phyloP scores from a whole-genome alignment of 306 rosid species.

The Inga laurina region DNA sequence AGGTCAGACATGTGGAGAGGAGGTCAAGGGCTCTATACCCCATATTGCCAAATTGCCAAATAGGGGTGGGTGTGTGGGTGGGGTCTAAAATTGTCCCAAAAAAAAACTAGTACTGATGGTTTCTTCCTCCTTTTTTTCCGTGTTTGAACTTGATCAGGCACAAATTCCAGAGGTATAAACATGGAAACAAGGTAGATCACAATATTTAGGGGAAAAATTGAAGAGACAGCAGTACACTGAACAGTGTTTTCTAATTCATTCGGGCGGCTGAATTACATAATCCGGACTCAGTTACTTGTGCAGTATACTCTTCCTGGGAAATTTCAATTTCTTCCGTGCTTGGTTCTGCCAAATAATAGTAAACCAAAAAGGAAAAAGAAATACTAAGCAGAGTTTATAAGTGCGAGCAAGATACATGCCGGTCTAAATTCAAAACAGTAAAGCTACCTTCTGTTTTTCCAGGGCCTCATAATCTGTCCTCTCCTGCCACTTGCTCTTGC shows the following conservation, averaged over 20 bases:
- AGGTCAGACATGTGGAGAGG: too few relatives aligned
- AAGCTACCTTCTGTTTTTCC: slow-evolving; percentile 75
- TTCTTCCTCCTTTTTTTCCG: not conserved
- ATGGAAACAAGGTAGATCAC: not conserved
- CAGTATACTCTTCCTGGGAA: slow-evolving; percentile 73
- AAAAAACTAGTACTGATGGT: not conserved
- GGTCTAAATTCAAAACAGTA: not conserved
- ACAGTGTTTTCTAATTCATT: not conserved
- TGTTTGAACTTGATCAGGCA: not conserved
- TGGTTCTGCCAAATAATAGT: slow-evolving; percentile 51
- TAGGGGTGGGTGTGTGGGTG: too few relatives aligned
- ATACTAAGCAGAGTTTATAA: not conserved
- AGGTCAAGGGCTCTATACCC: too few relatives aligned
- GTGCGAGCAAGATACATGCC: not conserved
- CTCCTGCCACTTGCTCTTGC: slow-evolving; percentile 97
- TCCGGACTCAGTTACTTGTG: slow-evolving; percentile 61
- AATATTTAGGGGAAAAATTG: not conserved
- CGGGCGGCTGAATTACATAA: slow-evolving; percentile 16
- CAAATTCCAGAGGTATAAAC: not conserved
- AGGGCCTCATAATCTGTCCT: slow-evolving; percentile 78
- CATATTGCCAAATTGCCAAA: too few relatives aligned
- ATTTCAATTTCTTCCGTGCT: slow-evolving; percentile 67
- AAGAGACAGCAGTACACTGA: not conserved
- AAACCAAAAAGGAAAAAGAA: not conserved
- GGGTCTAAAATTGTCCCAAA: too few relatives aligned